Evolutionary conservation across 2,329 filamentous ascomycete species (phyloP).

Genomic region (Beauveria australis): DNA sequence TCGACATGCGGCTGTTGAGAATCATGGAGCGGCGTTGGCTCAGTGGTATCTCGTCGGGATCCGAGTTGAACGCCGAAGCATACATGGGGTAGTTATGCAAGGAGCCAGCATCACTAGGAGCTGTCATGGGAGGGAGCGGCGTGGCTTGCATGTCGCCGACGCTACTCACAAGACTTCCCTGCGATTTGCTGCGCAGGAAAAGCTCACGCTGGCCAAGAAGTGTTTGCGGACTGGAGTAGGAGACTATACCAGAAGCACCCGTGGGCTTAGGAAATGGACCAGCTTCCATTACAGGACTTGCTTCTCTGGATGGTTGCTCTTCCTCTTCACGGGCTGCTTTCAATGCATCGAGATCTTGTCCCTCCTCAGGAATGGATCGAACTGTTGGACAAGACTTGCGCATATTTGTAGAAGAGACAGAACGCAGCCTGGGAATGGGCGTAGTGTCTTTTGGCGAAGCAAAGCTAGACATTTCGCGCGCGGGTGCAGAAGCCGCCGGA

Average conservation of each 20-base stretch:
- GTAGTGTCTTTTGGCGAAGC: constrained; percentile 12
- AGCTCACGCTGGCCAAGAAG: constrained; percentile 48
- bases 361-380: constrained; percentile 39
- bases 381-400: constrained; percentile 23
- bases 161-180: constrained; percentile 28
- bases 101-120: constrained; percentile 34
- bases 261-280: constrained; percentile 10
- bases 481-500: background rate
- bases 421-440: constrained; percentile 14
- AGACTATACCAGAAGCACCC: constrained; percentile 37
- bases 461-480: background rate
- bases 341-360: constrained; percentile 8
- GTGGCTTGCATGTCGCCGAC: constrained; percentile 19
- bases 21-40: constrained; percentile 58
- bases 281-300: background rate
- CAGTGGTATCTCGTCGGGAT: constrained; percentile 63
- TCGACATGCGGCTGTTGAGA: constrained; percentile 35
- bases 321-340: constrained; percentile 18
- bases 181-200: constrained; percentile 44
- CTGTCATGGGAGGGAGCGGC: constrained; percentile 14
- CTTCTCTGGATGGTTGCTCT: constrained; percentile 3
- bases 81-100: constrained; percentile 29
- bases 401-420: constrained; percentile 16
- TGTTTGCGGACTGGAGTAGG: constrained; percentile 45
- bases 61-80: constrained; percentile 25